Evolutionary conservation across 371 early-diverging fungal genomes (phyloP).

Genomic region (Zychaea mexicana): DNA sequence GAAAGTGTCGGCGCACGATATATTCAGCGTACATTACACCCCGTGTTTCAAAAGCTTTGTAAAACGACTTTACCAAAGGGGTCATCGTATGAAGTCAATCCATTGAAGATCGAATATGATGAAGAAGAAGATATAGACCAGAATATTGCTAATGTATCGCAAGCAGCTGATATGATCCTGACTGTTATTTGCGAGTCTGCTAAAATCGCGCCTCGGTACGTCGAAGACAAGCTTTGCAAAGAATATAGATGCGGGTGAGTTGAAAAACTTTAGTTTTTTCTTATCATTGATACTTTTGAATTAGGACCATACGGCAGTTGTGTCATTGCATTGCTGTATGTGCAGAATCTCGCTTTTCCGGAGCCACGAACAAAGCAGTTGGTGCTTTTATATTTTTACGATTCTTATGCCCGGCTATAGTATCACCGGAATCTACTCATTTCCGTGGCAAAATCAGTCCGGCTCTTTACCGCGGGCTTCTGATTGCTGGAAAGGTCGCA

Average conservation of each 20-base stretch:
- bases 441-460: background rate
- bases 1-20: constrained; percentile 79
- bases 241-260: too few species aligned
- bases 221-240: too few species aligned
- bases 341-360: constrained; percentile 81
- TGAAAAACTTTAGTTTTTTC: too few species aligned
- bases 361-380: constrained; percentile 81
- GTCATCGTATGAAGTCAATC: constrained; percentile 77
- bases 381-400: constrained; percentile 94
- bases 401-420: constrained; percentile 94
- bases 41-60: constrained; percentile 63
- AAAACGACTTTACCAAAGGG: constrained; percentile 36
- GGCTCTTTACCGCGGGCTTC: constrained; percentile 54
- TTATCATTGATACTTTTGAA: background rate
- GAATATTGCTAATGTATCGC: constrained; percentile 77
- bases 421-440: constrained; percentile 71
- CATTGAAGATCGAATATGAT: constrained; percentile 72
- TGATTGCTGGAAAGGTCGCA: constrained; percentile 91
- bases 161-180: constrained; percentile 74
- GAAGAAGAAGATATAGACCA: constrained; percentile 56
- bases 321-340: constrained; percentile 74
- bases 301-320: constrained; percentile 64
- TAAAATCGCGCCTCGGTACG: constrained; percentile 58
- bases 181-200: constrained; percentile 77
- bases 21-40: constrained; percentile 74